Evolutionary conservation across 164 flowering plant species (phyloP).

Genomic region (Macadamia integrifolia): DNA sequence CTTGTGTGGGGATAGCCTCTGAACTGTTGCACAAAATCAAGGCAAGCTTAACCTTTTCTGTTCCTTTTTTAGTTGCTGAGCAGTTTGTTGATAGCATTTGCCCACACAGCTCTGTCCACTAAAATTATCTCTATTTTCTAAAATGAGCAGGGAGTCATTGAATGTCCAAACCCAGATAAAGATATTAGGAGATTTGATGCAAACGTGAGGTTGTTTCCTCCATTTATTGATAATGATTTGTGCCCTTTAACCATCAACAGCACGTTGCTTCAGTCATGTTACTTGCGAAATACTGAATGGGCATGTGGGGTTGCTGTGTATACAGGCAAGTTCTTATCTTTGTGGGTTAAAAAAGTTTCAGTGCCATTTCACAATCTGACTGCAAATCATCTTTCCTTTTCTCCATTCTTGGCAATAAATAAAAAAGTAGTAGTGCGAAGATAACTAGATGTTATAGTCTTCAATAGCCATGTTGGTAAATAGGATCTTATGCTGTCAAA

Average conservation of each 20-base stretch:
- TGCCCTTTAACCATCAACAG: conserved; percentile 92
- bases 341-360: neutral
- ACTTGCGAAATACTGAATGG: conserved; percentile 95
- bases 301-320: conserved; percentile 98
- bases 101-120: neutral
- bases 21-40: conserved; percentile 86
- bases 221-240: conserved; percentile 91
- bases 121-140: neutral
- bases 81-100: neutral
- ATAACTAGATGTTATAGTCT: too few species aligned
- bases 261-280: conserved; percentile 95
- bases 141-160: conserved; percentile 77
- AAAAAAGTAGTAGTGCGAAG: too few species aligned
- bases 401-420: too few species aligned
- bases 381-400: too few species aligned
- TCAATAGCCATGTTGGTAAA: too few species aligned
- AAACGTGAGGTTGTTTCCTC: conserved; percentile 87
- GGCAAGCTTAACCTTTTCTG: conserved; percentile 36
- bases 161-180: conserved; percentile 91
- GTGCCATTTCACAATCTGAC: too few species aligned
- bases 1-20: conserved; percentile 80
- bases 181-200: conserved; percentile 97
- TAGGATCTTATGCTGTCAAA: too few species aligned
- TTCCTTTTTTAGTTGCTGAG: neutral
- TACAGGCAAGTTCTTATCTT: conserved; percentile 62